Evolutionary conservation across 73 alveolate genomes (phyloP).

Genomic region (Paramecium primaurelia): DNA sequence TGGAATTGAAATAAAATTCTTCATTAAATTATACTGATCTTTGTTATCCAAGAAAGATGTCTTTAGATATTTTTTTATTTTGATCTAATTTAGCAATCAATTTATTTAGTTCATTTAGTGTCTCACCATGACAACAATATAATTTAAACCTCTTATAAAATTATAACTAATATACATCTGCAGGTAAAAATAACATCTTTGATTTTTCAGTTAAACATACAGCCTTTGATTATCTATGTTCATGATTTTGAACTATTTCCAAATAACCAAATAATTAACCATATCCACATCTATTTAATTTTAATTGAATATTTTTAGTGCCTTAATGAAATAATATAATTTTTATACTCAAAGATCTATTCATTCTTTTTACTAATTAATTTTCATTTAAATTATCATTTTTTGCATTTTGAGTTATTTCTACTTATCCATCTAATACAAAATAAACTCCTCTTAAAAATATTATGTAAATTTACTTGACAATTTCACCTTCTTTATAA

Average conservation of each 20-base stretch:
- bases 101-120: background rate
- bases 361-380: background rate
- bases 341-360: background rate
- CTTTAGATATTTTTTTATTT: slow-evolving; percentile 11
- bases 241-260: background rate
- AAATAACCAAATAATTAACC: slow-evolving; percentile 37
- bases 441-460: slow-evolving; percentile 31
- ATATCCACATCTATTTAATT: slow-evolving; percentile 7
- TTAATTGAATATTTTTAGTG: background rate
- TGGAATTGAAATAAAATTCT: background rate
- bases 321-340: background rate
- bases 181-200: slow-evolving; percentile 1
- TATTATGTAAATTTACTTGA: background rate
- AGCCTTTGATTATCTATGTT: slow-evolving; percentile 10
- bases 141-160: slow-evolving; percentile 23
- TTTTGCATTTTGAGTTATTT: background rate
- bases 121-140: background rate
- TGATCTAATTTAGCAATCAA: background rate
- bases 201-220: slow-evolving; percentile 32
- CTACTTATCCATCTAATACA: slow-evolving; percentile 14
- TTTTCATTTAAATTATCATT: background rate
- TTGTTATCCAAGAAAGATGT: background rate
- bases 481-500: background rate
- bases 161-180: background rate
- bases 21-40: background rate